phyloP scores from a whole-genome alignment of 2,329 filamentous ascomycete genomes.

The Neopestalotiopsis sp. region DNA sequence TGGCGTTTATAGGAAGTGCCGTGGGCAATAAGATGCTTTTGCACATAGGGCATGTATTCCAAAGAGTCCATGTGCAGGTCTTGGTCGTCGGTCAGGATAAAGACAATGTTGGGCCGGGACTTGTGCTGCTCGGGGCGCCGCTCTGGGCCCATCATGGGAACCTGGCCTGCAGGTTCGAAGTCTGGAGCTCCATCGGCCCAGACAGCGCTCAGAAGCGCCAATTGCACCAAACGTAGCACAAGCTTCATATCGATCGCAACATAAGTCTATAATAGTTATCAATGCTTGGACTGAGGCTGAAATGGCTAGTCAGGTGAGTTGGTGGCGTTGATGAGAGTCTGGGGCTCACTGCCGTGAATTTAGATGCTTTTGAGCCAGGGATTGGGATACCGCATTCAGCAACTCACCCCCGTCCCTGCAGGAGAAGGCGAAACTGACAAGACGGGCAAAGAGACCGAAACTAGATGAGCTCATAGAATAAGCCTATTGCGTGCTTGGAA shows the following conservation, averaged over 20 bases:
- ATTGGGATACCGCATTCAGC: slow-evolving; percentile 5
- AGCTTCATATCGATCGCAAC: slow-evolving; percentile 1
- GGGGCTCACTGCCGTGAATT: background rate
- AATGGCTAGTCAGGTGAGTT: background rate
- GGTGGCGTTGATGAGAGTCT: background rate
- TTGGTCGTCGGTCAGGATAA: slow-evolving; percentile 73
- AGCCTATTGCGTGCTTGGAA: slow-evolving; percentile 12
- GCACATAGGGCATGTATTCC: slow-evolving; percentile 62
- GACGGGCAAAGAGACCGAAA: background rate
- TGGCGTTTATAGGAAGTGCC: slow-evolving; percentile 67
- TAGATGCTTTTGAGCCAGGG: background rate
- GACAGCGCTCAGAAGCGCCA: background rate
- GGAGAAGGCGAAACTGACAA: slow-evolving; percentile 1
- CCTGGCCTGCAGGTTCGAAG: slow-evolving; percentile 26
- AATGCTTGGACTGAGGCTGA: slow-evolving; percentile 2
- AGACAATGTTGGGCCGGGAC: slow-evolving; percentile 61
- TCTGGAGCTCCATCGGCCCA: slow-evolving; percentile 11
- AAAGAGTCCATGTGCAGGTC: slow-evolving; percentile 66
- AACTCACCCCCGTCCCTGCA: slow-evolving; percentile 7
- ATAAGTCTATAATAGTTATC: background rate
- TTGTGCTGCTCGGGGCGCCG: background rate
- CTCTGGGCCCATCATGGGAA: slow-evolving; percentile 19
- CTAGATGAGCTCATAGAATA: background rate
- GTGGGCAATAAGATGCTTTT: slow-evolving; percentile 59
- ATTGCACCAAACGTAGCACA: background rate